phyloP scores from a whole-genome alignment of 2,329 filamentous ascomycete species.

The Cladosporium sp. region DNA sequence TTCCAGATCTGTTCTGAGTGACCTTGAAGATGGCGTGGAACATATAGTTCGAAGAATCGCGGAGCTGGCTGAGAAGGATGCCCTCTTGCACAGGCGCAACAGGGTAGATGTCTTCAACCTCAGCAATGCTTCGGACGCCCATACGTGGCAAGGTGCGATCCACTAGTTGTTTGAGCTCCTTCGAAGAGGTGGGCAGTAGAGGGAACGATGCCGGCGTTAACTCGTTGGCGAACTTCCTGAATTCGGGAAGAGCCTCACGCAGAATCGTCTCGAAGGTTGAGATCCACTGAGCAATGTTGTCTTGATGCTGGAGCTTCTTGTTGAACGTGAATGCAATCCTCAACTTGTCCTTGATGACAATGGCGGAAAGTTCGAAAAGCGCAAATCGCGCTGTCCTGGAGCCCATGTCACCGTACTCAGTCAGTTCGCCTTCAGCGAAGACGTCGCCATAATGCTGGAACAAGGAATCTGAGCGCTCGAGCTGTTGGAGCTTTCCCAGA shows the following conservation, averaged over 20 bases:
- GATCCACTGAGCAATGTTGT: slow-evolving; percentile 15
- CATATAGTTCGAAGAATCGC: slow-evolving; percentile 20
- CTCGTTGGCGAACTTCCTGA: slow-evolving; percentile 16
- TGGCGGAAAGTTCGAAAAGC: slow-evolving; percentile 17
- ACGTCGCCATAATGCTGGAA: slow-evolving; percentile 18
- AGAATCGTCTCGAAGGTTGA: slow-evolving; percentile 14
- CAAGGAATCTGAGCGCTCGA: slow-evolving; percentile 16
- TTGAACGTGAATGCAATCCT: slow-evolving; percentile 21
- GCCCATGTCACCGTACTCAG: slow-evolving; percentile 19
- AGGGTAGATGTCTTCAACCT: slow-evolving; percentile 20
- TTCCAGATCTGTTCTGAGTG: slow-evolving; percentile 4
- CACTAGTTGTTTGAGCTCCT: slow-evolving; percentile 18
- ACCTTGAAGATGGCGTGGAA: slow-evolving; percentile 23
- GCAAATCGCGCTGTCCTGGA: slow-evolving; percentile 17
- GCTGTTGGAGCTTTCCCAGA: slow-evolving; percentile 17
- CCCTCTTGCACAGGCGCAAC: slow-evolving; percentile 22
- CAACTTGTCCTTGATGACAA: slow-evolving; percentile 19
- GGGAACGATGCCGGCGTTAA: slow-evolving; percentile 12
- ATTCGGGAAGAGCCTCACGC: slow-evolving; percentile 13
- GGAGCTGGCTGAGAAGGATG: slow-evolving; percentile 21
- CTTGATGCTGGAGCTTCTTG: slow-evolving; percentile 18
- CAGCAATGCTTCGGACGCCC: slow-evolving; percentile 7
- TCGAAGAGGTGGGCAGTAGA: slow-evolving; percentile 6
- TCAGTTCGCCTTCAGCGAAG: slow-evolving; percentile 16
- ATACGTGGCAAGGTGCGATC: slow-evolving; percentile 14